Conservation (phyloP, 2,329 filamentous ascomycete species). For the Sclerotiophoma versabilis region DNA sequence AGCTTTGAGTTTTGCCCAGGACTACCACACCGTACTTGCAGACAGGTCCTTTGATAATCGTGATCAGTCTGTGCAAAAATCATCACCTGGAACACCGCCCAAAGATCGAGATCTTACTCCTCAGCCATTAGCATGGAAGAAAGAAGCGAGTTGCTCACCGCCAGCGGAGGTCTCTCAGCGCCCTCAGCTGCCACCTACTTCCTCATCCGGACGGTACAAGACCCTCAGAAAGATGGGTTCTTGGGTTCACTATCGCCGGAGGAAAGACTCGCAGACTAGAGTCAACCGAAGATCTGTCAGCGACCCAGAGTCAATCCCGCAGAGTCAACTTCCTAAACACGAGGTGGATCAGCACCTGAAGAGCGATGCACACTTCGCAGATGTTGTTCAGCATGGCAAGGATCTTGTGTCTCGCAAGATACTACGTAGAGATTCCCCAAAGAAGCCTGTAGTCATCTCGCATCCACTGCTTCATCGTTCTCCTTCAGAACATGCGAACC, state of each 20-base stretch:
- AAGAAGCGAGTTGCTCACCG: constrained; percentile 8
- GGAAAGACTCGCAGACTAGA: background rate
- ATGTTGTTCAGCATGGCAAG: constrained; percentile 4
- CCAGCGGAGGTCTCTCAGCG: background rate
- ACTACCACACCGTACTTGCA: constrained; percentile 38
- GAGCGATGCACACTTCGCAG: background rate
- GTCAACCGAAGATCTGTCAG: background rate
- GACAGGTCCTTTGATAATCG: constrained; percentile 31
- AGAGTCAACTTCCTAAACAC: background rate
- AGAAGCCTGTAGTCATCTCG: constrained; percentile 1
- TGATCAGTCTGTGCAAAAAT: background rate
- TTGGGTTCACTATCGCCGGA: constrained; percentile 6
- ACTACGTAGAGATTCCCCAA: background rate
- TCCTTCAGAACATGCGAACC: background rate
- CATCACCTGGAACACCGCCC: background rate
- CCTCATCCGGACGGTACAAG: background rate
- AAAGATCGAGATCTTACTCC: constrained; percentile 22
- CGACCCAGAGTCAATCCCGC: background rate
- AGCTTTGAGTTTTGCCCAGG: constrained; percentile 35
- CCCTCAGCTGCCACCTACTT: background rate
- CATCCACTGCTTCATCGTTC: background rate
- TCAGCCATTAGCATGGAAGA: constrained; percentile 32
- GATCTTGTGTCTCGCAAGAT: constrained; percentile 1
- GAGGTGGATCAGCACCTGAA: background rate
- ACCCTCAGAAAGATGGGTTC: constrained; percentile 12